Conservation (phyloP, 2,329 filamentous ascomycete species). For the Apiospora aurea region DNA sequence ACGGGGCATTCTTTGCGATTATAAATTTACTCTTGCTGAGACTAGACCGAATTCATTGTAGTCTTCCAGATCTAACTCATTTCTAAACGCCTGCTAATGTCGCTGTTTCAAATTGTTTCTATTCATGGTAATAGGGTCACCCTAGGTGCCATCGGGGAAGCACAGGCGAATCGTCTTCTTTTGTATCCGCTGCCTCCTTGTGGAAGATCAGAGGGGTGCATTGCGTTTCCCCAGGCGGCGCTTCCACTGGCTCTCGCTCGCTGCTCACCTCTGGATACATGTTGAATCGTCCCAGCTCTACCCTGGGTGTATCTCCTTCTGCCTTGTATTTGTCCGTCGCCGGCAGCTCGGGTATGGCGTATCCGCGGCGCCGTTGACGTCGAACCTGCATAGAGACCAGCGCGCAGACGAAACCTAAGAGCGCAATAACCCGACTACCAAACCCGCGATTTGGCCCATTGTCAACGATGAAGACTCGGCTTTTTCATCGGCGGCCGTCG, state of each 20-base stretch:
- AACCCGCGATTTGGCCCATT: not conserved
- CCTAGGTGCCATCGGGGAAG: not conserved
- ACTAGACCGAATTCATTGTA: no score
- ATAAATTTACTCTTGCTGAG: no score
- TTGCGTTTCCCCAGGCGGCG: not conserved
- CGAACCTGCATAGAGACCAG: not conserved
- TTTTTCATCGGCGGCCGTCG: not conserved
- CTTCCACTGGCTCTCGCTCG: not conserved
- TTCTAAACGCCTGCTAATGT: not conserved
- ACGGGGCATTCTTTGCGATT: no score
- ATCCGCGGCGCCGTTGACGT: not conserved
- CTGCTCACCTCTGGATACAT: not conserved
- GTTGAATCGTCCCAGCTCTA: not conserved
- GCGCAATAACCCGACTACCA: not conserved
- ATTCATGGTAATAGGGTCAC: not conserved
- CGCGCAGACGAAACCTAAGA: not conserved
- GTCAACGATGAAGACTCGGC: not conserved
- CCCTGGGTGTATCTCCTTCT: not conserved
- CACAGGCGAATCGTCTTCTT: no score
- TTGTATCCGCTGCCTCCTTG: not conserved
- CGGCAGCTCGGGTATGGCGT: not conserved
- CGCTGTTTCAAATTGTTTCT: fast-evolving
- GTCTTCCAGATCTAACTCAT: no score
- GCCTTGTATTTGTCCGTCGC: not conserved
- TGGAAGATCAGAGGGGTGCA: not conserved